Evolutionary conservation across 495 filamentous ascomycete species (phyloP).

Genomic region (Aspergillus carlsbadensis): DNA sequence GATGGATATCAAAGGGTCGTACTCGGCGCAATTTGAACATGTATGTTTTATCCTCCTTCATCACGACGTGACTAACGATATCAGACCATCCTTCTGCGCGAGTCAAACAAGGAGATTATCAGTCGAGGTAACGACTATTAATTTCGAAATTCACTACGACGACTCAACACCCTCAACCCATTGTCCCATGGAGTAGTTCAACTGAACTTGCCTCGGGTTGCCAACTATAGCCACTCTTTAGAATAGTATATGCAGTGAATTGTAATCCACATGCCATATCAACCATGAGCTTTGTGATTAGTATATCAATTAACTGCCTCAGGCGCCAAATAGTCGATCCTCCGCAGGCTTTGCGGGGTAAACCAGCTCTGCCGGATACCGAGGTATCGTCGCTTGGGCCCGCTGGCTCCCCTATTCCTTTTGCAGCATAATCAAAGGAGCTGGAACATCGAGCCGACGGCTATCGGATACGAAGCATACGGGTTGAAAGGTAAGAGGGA

Average conservation of each 20-base stretch:
- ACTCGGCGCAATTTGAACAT: slow-evolving; percentile 63
- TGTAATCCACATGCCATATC: neutral
- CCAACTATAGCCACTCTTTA: slow-evolving; percentile 3
- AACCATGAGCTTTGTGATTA: too few relatives aligned
- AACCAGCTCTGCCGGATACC: neutral
- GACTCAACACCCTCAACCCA: neutral
- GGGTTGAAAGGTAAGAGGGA: neutral
- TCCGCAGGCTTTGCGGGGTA: slow-evolving; percentile 1
- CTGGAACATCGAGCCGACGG: neutral
- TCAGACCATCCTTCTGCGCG: slow-evolving; percentile 45
- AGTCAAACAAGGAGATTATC: slow-evolving; percentile 45
- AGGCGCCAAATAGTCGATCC: neutral
- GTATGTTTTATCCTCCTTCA: slow-evolving; percentile 31
- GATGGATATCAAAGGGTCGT: slow-evolving; percentile 54
- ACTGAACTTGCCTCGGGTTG: neutral
- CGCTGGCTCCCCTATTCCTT: neutral
- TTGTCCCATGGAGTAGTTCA: neutral
- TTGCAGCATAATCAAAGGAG: neutral
- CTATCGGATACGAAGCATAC: neutral
- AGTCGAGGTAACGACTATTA: slow-evolving; percentile 49
- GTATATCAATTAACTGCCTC: neutral
- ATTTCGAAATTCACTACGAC: slow-evolving; percentile 17
- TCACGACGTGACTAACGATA: neutral
- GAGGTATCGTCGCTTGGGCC: neutral
- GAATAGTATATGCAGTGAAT: neutral